These are phyloP conservation scores for Penicillium sp. DNA, from an alignment of 2,329 filamentous ascomycete species.

Conservation along the genomic window DNA sequence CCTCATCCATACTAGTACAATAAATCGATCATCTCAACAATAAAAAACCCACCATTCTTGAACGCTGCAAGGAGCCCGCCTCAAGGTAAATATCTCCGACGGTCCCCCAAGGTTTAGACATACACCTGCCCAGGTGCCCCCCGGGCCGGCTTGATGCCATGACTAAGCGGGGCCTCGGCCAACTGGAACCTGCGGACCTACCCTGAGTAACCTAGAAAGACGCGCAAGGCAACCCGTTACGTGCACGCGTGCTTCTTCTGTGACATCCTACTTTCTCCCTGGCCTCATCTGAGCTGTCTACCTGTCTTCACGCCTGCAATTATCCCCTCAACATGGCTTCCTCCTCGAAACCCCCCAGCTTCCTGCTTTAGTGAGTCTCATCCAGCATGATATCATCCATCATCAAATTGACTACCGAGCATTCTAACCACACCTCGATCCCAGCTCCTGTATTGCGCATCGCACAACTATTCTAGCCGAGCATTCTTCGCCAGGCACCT, in stretches of 20 bases:
- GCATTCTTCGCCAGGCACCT: slow-evolving; percentile 81
- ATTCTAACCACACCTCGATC: slow-evolving; percentile 6
- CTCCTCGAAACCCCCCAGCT: slow-evolving; percentile 64
- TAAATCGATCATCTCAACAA: too few relatives aligned
- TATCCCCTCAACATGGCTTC: slow-evolving; percentile 58
- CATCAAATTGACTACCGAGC: slow-evolving; percentile 3
- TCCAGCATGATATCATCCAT: neutral
- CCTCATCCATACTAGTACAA: too few relatives aligned
- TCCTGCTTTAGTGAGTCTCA: slow-evolving; percentile 66
- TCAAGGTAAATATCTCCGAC: too few relatives aligned
- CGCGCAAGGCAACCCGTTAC: too few relatives aligned
- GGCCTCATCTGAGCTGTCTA: neutral
- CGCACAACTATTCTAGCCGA: slow-evolving; percentile 90
- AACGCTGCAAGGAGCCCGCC: too few relatives aligned
- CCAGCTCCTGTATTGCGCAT: slow-evolving; percentile 88
- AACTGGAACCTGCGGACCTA: too few relatives aligned
- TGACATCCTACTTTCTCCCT: slow-evolving; percentile 2
- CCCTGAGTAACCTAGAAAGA: too few relatives aligned
- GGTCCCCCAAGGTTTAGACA: too few relatives aligned
- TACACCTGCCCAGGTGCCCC: too few relatives aligned
- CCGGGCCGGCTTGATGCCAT: too few relatives aligned
- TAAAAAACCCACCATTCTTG: too few relatives aligned
- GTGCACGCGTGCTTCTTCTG: neutral
- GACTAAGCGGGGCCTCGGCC: too few relatives aligned
- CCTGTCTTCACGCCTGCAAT: neutral